Evolutionary conservation across 139 green algal species (phyloP).

Genomic region (Gonium pectorale): DNA sequence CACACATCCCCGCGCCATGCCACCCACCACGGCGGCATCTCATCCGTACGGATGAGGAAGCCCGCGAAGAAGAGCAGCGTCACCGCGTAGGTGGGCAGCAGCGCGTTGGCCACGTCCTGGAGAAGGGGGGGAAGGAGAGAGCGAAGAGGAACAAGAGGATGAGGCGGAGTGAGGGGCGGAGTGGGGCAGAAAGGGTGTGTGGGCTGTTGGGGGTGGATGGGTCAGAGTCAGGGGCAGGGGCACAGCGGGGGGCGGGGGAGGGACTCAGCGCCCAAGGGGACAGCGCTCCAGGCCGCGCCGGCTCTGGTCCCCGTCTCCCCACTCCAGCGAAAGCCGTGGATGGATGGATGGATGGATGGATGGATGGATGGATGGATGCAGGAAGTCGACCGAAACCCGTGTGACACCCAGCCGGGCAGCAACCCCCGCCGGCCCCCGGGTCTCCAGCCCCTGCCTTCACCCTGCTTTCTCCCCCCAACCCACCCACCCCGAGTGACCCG

Average conservation of each 20-base stretch:
- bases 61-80: conserved; percentile 60
- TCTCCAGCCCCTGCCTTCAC: not conserved
- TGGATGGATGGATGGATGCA: not conserved
- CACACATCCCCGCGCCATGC: too few species aligned
- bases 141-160: not conserved
- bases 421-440: too few species aligned
- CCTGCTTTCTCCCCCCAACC: not conserved
- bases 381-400: too few species aligned
- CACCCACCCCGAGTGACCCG: not conserved
- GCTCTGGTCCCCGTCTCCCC: too few species aligned
- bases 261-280: too few species aligned
- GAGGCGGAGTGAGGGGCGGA: not conserved
- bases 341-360: not conserved
- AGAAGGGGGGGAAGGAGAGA: not conserved
- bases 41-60: conserved; percentile 52
- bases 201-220: too few species aligned
- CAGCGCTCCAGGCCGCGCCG: too few species aligned
- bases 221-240: too few species aligned
- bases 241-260: too few species aligned
- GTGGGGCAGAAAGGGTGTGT: too few species aligned
- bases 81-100: conserved; percentile 62
- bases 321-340: too few species aligned
- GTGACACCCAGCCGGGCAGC: too few species aligned
- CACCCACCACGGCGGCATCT: conserved; percentile 76
- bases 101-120: conserved; percentile 79